Evolutionary conservation across 352 stramenopile species (phyloP), one percentile per base, ranked within the genome.

Genomic region (Phytophthora pseudosyringae): DNA sequence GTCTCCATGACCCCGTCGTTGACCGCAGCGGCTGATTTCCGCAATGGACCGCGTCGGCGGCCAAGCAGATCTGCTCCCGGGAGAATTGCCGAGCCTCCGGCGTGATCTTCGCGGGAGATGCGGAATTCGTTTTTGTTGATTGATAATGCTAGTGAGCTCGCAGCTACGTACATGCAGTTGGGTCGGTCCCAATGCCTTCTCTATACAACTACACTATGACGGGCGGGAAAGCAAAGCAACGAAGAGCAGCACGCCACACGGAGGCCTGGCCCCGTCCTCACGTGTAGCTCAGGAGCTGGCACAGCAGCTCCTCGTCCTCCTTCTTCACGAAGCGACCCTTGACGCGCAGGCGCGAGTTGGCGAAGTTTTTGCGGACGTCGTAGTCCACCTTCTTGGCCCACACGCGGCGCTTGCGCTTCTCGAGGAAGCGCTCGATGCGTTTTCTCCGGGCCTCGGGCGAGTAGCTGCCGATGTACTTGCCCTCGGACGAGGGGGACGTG

Each of bases 301-400:
- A 92, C 41, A 98, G 72, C 59, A 97, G 66, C 71, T 97, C 83
- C 66, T 98, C 91, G 73, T 99, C 97, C 71, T 99, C 97, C 67
- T 99, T 99, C 80, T 99, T 99, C 28, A 99, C 97, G 76, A 99
- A 99, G 43, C 97, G 90, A 44, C 97, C 95, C 73, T 99, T 99
- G 10, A 99, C 97, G 47, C 97, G 86, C 68, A 99, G 76, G 47
- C 97, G 82, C 77, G 93, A 98, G 81, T 99, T 97, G 43, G 97
- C 97, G 86, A 99, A 99, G 71, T 99, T 99, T 81, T 99, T 99
- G 47, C 97, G 83, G 21, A 99, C 96, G 68, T 99, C 96, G 71
- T 99, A 99, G 78, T 99, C 97, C 8, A 99, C 96, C 47, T 98
- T 98, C 71, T 99, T 98, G 45, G 90, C 95, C 97, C 95, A 99